These are phyloP conservation scores for Acer negundo DNA, from an alignment of 345 rosid species.

Conservation along the genomic window DNA sequence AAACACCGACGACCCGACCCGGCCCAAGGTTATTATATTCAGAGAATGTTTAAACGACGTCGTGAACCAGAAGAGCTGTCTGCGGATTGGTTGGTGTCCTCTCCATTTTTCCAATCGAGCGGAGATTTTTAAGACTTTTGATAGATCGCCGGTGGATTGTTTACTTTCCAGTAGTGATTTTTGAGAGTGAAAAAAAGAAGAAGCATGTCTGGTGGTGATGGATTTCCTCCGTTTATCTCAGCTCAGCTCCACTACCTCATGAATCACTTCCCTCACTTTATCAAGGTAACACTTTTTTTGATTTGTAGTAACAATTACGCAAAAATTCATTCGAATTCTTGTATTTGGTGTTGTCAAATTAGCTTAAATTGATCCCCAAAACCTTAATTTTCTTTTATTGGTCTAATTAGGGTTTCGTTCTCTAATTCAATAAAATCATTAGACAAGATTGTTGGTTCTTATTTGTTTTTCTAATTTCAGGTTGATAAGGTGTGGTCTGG, in stretches of 20 bases:
- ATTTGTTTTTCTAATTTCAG: slow-evolving; percentile 39
- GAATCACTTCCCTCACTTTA: slow-evolving; percentile 51
- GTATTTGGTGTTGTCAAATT: not conserved
- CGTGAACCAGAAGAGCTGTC: not conserved
- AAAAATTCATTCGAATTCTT: not conserved
- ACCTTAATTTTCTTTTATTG: not conserved
- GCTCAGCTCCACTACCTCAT: slow-evolving; percentile 85
- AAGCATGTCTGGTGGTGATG: slow-evolving; percentile 50
- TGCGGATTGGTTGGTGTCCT: not conserved
- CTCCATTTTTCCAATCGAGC: not conserved
- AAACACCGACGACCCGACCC: not conserved
- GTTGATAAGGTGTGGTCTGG: slow-evolving; percentile 87
- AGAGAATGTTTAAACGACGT: not conserved
- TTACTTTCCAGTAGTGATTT: not conserved
- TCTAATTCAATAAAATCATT: not conserved
- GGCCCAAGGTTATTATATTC: not conserved
- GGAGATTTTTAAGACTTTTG: not conserved
- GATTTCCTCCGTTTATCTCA: slow-evolving; percentile 73
- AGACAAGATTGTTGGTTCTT: not conserved
- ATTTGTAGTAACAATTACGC: not conserved
- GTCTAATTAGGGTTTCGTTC: slow-evolving; percentile 21
- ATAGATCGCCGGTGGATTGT: slow-evolving; percentile 22
- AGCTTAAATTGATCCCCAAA: not conserved
- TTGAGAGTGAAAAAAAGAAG: not conserved
- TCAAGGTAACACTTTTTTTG: slow-evolving; percentile 49